Conservation (phyloP, 805 yeast species). For the Ogataea trehaloabstinens region DNA sequence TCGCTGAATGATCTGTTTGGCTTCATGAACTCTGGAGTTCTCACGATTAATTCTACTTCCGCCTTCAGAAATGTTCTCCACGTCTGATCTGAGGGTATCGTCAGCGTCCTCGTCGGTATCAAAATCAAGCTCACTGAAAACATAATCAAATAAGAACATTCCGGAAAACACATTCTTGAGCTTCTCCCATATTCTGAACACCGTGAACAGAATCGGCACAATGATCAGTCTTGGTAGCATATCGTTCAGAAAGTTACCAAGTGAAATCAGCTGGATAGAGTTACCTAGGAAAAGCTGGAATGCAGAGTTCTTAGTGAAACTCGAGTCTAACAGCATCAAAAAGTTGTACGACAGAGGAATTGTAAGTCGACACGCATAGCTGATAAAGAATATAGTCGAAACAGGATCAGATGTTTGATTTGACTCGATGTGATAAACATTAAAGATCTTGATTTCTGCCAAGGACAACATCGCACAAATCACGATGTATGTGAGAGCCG, state of each 20-base stretch:
- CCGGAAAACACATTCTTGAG: constrained; percentile 38
- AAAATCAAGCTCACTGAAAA: constrained; percentile 31
- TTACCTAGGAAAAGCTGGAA: constrained; percentile 76
- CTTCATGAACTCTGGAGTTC: constrained; percentile 24
- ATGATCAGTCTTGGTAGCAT: constrained; percentile 73
- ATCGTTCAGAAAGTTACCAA: constrained; percentile 69
- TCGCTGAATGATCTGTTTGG: constrained; percentile 27
- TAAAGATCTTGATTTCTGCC: constrained; percentile 66
- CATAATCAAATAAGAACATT: constrained; percentile 30
- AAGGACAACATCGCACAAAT: constrained; percentile 63
- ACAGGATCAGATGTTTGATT: constrained; percentile 71
- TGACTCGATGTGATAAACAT: constrained; percentile 68
- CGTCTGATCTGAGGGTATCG: constrained; percentile 6
- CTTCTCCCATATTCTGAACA: constrained; percentile 66
- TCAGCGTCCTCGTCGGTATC: constrained; percentile 15
- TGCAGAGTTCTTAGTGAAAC: constrained; percentile 34
- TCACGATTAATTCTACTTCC: constrained; percentile 17
- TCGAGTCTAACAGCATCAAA: constrained; percentile 54
- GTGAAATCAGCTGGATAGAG: constrained; percentile 70
- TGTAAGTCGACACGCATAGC: constrained; percentile 77
- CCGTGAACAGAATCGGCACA: constrained; percentile 64
- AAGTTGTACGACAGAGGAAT: constrained; percentile 82
- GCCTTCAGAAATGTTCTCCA: constrained; percentile 10
- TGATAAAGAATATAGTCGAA: constrained; percentile 71
- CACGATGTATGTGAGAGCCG: constrained; percentile 64